A percentile compares a stretch with the other conserved stretches of the same genome.
phyloP scores from a whole-genome alignment of 2,329 filamentous ascomycete genomes.

The Ploettnerulaceae sp. region DNA sequence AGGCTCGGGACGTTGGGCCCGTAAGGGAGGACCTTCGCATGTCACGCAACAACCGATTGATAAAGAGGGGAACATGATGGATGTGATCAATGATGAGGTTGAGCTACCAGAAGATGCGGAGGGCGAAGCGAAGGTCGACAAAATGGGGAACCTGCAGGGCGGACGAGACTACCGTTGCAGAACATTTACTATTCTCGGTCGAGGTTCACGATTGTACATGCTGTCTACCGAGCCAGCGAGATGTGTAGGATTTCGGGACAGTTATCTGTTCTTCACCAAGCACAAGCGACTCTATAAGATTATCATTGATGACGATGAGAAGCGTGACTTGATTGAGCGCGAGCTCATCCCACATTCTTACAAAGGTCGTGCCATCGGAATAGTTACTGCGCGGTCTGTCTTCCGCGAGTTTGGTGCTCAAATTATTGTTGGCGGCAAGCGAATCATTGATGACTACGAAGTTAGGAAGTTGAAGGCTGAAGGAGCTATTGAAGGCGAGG shows the following conservation, averaged over 20 bases:
- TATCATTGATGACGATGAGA: slow-evolving; percentile 95
- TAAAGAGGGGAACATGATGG: slow-evolving; percentile 87
- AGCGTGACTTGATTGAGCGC: slow-evolving; percentile 90
- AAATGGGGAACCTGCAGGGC: slow-evolving; percentile 73
- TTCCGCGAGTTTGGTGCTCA: slow-evolving; percentile 94
- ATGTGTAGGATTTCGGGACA: slow-evolving; percentile 95
- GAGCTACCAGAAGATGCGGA: slow-evolving; percentile 80
- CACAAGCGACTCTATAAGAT: slow-evolving; percentile 96
- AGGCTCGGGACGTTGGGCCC: slow-evolving; percentile 61
- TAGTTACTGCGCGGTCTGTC: slow-evolving; percentile 92
- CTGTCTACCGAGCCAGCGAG: slow-evolving; percentile 94
- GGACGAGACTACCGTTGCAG: slow-evolving; percentile 92
- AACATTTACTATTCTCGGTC: slow-evolving; percentile 84
- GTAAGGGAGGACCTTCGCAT: slow-evolving; percentile 63
- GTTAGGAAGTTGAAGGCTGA: slow-evolving; percentile 68
- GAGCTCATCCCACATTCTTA: slow-evolving; percentile 97
- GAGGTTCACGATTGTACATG: slow-evolving; percentile 90
- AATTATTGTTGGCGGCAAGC: slow-evolving; percentile 87
- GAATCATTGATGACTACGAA: slow-evolving; percentile 85
- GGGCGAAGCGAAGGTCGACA: slow-evolving; percentile 91
- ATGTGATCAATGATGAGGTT: slow-evolving; percentile 89
- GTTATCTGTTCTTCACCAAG: slow-evolving; percentile 98
- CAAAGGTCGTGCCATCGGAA: slow-evolving; percentile 94
- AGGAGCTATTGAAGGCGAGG: slow-evolving; percentile 78
- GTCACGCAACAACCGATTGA: slow-evolving; percentile 82